These are phyloP conservation scores for Oidiodendron maius DNA, from an alignment of 495 filamentous ascomycete genomes.

Conservation along the genomic window DNA sequence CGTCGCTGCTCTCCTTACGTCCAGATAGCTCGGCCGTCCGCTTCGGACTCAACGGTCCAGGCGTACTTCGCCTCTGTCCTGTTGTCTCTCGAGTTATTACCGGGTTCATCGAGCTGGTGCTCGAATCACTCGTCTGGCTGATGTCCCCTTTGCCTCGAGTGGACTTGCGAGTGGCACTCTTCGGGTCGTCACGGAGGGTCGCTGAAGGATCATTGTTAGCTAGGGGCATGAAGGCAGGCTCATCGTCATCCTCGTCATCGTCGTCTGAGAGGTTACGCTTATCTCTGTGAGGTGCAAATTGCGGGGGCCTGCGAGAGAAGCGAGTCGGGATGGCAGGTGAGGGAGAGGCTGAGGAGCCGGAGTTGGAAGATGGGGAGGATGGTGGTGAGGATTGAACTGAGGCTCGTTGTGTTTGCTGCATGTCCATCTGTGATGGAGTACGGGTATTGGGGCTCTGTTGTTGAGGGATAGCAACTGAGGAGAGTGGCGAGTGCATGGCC, in stretches of 20 bases:
- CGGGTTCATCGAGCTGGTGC: constrained; percentile 50
- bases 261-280: constrained; percentile 39
- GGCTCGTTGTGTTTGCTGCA: not conserved
- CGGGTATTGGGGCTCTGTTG: constrained; percentile 1
- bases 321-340: constrained; percentile 42
- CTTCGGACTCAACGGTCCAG: constrained; percentile 29
- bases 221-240: constrained; percentile 73
- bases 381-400: constrained; percentile 14
- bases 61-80: constrained; percentile 8
- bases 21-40: constrained; percentile 50
- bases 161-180: constrained; percentile 30
- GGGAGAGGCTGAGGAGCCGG: constrained; percentile 17
- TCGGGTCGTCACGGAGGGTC: constrained; percentile 50
- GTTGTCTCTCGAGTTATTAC: constrained; percentile 15
- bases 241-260: constrained; percentile 49
- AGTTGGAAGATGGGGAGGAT: constrained; percentile 24
- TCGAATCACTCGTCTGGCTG: constrained; percentile 53
- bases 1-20: constrained; percentile 71
- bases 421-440: not conserved
- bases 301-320: constrained; percentile 51
- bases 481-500: too few species aligned
- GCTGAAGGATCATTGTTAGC: constrained; percentile 48
- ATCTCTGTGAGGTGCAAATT: constrained; percentile 16
- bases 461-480: constrained; percentile 3
- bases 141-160: constrained; percentile 25